Base-by-base conservation (phyloP, 441 rosid genomes). In the Pelargonium exstipulatum region DNA sequence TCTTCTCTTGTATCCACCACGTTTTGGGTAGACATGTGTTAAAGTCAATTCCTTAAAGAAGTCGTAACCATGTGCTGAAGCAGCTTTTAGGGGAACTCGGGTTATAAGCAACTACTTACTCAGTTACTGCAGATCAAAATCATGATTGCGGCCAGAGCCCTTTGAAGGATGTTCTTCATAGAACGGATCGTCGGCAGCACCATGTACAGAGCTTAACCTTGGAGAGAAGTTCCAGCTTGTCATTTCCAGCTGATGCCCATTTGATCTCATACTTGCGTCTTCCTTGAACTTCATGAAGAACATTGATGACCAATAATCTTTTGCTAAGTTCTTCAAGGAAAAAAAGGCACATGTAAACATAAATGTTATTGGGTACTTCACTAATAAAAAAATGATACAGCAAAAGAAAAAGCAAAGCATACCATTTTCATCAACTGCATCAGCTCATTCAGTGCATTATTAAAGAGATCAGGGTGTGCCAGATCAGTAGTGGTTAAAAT, bases 271-370 rank as follows among this genome's bases (percentile, higher is more conserved):
- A 62, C 80, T 69, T 43, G 81, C 86, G 71, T 88, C 95, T 73
- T 90, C 95, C 78, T 85, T 94, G 78, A 91, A 85, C 84, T 89
- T 89, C 77, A 89, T 77, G 84, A 83, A 94, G 81, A 74, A 91
- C 77, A 83, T 83, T 10, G 97, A 94, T 70, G 96, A 86, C 96
- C 95, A 91, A 80, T 86, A 93, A 80, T 91, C 98, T 82, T 79
- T 89, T 43, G 76, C 86, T 80, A 93, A 81, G 78, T 88, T 91
- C 96, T 93, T 73, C 77, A 74, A 4, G 12, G 7, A 16, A 2
- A 62, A 62, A 29, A 65, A 71, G 57, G 22, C 0, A 20, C 0
- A 20, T 53, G 70, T 40, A 74, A 66, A 45, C 22, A 29, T 2
- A 40, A 10, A 10, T 35, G 40, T 8, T 5, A 35, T 35, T 35